phyloP scores from a whole-genome alignment of 441 rosid species.

The Kokia cookei region DNA sequence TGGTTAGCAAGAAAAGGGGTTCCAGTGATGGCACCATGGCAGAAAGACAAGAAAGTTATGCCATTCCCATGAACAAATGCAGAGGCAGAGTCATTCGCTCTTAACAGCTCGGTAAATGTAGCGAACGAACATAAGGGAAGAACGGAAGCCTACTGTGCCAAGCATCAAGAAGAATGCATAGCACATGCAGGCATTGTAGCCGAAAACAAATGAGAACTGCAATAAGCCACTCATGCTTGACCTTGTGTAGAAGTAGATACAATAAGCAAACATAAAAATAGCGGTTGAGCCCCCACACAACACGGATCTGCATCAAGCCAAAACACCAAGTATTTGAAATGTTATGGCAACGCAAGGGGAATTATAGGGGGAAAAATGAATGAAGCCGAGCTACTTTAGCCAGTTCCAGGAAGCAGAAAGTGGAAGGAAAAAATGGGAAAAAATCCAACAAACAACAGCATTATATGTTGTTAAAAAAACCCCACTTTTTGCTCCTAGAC shows the following conservation, averaged over 20 bases:
- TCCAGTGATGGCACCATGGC: background rate
- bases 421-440: background rate
- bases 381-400: background rate
- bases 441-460: background rate
- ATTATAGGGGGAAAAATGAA: background rate
- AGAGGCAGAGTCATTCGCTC: slow-evolving; percentile 41
- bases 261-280: slow-evolving; percentile 66
- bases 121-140: slow-evolving; percentile 59
- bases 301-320: slow-evolving; percentile 51
- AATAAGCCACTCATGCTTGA: slow-evolving; percentile 65
- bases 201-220: slow-evolving; percentile 69
- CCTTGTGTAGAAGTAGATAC: slow-evolving; percentile 52
- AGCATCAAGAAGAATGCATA: slow-evolving; percentile 76
- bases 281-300: slow-evolving; percentile 60
- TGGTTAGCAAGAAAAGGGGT: background rate
- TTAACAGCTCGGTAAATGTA: slow-evolving; percentile 56
- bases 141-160: slow-evolving; percentile 49
- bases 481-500: background rate
- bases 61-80: background rate
- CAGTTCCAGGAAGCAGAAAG: background rate
- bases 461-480: background rate
- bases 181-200: slow-evolving; percentile 66
- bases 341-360: background rate
- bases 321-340: background rate
- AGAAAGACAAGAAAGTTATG: background rate